Evolutionary conservation across 768 basidiomycete genomes (phyloP), one percentile per base, ranked within the genome.

Genomic region (Xanthoconium stramineum): DNA sequence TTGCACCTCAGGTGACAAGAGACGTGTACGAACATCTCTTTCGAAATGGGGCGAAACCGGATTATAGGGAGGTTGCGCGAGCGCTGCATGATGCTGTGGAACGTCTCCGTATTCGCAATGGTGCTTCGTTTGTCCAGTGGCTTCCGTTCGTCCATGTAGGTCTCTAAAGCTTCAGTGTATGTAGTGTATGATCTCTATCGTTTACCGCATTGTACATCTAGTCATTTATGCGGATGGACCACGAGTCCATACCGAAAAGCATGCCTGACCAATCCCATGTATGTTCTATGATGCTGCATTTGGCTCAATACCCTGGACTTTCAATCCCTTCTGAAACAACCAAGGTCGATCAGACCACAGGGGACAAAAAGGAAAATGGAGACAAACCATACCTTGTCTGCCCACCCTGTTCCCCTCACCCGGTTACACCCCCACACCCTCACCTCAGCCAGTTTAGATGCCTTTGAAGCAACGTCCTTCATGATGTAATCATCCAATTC

Each of bases 401-500:
- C 61, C 44, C 80, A 79, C 44, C 79, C 81, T 3, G 67, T 71
- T n/a, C 70, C 72, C 24, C 71, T 80, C 17, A 84, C 60, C 8
- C 72, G 69, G 59, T 78, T 82, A 58, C 83, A 83, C 8, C 83
- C 83, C 74, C 77, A 86, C 12, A 82, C 78, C 53, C 74, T 80
- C 60, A 86, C 64, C 36, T 76, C 74, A 53, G 68, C 60, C 20
- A 87, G 55, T 24, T 71, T 64, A 0, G 65, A 50, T 51, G 80
- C 79, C 1, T 65, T 71, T 13, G 80, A 75, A 42, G 94, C 64
- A 61, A 94, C 73, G 14, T 75, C 80, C 70, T 90, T 87, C 59
- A 98, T 73, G 4, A 88, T 78, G 65, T 89, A 94, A 70, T 98
- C 89, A 56, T 94, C 88, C 39, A 90, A 78, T 20, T 81, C 79